A percentile compares a stretch with the other conserved stretches of the same genome.
Evolutionary conservation across 164 flowering plant genomes (phyloP).

Genomic region (Magnolia changhungtana): DNA sequence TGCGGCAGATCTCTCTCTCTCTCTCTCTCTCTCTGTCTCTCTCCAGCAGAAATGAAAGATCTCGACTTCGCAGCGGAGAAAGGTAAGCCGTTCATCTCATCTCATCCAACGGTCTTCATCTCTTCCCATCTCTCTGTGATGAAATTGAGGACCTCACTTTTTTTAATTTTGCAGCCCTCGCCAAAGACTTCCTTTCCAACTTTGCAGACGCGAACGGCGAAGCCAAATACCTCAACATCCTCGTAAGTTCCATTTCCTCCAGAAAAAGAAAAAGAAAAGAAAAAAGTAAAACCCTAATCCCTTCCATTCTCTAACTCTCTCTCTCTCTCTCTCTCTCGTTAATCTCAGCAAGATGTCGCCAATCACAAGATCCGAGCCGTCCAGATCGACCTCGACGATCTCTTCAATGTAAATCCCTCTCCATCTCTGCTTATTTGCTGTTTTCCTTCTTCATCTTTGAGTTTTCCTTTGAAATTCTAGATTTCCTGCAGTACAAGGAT

Average conservation of each 20-base stretch:
- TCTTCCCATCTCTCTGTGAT: not conserved
- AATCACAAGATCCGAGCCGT: conserved; percentile 61
- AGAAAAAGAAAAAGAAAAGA: too few relatives aligned
- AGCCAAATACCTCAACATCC: conserved; percentile 75
- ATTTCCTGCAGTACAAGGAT: conserved; percentile 62
- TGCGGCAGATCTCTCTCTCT: not conserved
- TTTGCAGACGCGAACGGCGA: conserved; percentile 77
- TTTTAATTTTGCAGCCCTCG: conserved; percentile 37
- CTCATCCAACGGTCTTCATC: conserved; percentile 10
- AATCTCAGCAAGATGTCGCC: conserved; percentile 87
- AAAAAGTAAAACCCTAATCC: not conserved
- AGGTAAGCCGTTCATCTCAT: conserved; percentile 31
- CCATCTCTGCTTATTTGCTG: not conserved
- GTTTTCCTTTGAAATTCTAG: not conserved
- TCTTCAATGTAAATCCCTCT: conserved; percentile 45
- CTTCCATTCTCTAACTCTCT: not conserved
- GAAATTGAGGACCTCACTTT: not conserved
- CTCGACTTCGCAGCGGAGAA: conserved; percentile 47
- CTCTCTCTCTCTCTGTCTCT: conserved; percentile 5
- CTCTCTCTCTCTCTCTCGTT: not conserved
- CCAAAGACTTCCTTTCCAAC: conserved; percentile 74
- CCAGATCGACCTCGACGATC: conserved; percentile 79
- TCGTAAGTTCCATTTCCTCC: conserved; percentile 40
- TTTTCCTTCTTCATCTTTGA: not conserved
- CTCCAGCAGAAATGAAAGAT: conserved; percentile 40